A percentile compares a stretch with the other conserved stretches of the same genome.
Evolutionary conservation across 1,284 basidiomycete species (phyloP).

Genomic region (Pyrrhoderma lamaoense): DNA sequence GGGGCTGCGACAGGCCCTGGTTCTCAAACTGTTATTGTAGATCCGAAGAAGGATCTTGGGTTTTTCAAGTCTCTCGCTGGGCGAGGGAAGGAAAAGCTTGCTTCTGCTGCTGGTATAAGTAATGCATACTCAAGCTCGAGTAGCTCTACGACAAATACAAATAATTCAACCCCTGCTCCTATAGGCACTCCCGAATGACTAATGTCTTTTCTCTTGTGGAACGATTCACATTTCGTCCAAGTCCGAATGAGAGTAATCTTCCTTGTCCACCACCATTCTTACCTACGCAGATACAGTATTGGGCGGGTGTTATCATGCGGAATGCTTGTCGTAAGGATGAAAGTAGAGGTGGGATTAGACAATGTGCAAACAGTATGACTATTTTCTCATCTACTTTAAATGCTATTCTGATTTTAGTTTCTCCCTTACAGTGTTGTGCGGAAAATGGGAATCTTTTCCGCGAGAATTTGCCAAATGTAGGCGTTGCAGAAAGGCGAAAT

Average conservation of each 20-base stretch:
- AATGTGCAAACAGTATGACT: slow-evolving; percentile 90
- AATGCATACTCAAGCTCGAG: slow-evolving; percentile 17
- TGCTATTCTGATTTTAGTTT: slow-evolving; percentile 9
- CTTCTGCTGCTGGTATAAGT: slow-evolving; percentile 19
- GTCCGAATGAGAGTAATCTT: slow-evolving; percentile 69
- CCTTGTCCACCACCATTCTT: slow-evolving; percentile 65
- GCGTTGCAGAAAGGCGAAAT: slow-evolving; percentile 95
- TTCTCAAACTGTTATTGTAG: not conserved
- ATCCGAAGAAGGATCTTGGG: slow-evolving; percentile 17
- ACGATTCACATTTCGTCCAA: slow-evolving; percentile 90
- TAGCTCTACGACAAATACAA: slow-evolving; percentile 16
- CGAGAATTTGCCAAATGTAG: slow-evolving; percentile 97
- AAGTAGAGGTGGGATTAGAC: slow-evolving; percentile 83
- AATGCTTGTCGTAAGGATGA: slow-evolving; percentile 99
- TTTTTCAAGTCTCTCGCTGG: slow-evolving; percentile 34
- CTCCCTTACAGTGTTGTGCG: slow-evolving; percentile 71
- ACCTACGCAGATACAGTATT: slow-evolving; percentile 93
- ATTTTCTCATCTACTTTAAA: not conserved
- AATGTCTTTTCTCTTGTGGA: slow-evolving; percentile 97
- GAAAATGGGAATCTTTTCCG: slow-evolving; percentile 89
- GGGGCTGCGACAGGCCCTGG: slow-evolving; percentile 16
- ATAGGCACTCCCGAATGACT: slow-evolving; percentile 41
- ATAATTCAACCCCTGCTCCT: slow-evolving; percentile 4
- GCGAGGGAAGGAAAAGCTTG: slow-evolving; percentile 36
- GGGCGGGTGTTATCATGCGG: slow-evolving; percentile 99